Evolutionary conservation across 768 basidiomycete species (phyloP), one percentile per base, ranked within the genome.

Genomic region (Lyophyllum atratum): DNA sequence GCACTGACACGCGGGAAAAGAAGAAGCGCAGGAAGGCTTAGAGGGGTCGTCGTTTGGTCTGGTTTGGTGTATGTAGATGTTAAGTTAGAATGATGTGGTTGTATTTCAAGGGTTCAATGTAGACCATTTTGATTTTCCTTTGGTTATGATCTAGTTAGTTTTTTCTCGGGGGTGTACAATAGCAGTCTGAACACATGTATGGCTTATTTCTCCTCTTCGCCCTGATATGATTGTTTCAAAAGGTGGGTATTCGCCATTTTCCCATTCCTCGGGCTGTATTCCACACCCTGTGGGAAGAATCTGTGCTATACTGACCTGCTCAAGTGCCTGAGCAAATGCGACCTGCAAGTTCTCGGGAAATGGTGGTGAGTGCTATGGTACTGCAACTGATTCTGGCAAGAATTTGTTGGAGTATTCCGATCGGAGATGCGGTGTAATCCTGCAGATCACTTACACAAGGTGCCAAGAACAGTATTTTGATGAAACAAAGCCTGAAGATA

Each of bases 11-110:
- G 24, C 61, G 71, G 21, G 71, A 70, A 8, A 43, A 64, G 19
- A 75, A 76, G 69, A 74, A 73, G 47, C 65, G 70, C 48, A 75
- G 70, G 53, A 73, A 68, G 65, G 56, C 60, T 43, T 54, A 52
- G 34, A 12, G 12, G 31, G 31, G 17, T 37, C 3, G 34, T 37
- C 4, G 11, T 37, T 37, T 3, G 34, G 17, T 6, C 31, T 6
- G 6, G 6, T 33, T 6, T 33, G 31, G 12, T 33, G 7, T 37
- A 14, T 37, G 34, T 37, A 37, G 34, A 37, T 37, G 12, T 9
- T 37, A 3, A 7, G 6, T 37, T 7, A 7, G 6, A 15, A 9
- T 5, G 14, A 3, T 37, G 34, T 37, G 17, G 11, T 37, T 6
- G 8, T 37, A n/a, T n/a, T n/a, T n/a, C n/a, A n/a, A n/a, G n/a